Conservation (phyloP, 2,329 filamentous ascomycete genomes). For the Paraphaeosphaeria sporulosa region DNA sequence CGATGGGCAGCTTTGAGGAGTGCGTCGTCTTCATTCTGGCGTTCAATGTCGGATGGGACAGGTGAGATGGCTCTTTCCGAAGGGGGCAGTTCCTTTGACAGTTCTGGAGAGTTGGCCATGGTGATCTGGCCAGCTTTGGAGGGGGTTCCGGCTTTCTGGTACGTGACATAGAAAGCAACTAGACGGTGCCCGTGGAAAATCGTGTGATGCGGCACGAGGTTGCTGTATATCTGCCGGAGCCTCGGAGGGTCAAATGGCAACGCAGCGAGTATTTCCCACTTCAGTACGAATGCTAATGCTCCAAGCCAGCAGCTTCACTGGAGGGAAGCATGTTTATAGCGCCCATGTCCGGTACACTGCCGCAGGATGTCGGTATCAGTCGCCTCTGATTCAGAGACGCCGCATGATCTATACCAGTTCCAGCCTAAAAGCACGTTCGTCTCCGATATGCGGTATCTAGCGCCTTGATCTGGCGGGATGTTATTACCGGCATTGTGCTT, state of each 20-base stretch:
- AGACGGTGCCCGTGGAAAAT: no score
- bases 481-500: background rate
- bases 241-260: no score
- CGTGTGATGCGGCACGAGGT: no score
- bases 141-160: no score
- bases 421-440: background rate
- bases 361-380: background rate
- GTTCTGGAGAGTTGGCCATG: background rate
- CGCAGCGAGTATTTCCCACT: no score
- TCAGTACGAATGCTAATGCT: background rate
- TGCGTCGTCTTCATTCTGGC: constrained; percentile 15
- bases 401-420: background rate
- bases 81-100: constrained; percentile 12
- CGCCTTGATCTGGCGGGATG: background rate
- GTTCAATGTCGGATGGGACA: constrained; percentile 18
- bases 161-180: no score
- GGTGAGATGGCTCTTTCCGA: constrained; percentile 16
- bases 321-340: background rate
- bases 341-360: background rate
- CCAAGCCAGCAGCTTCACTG: background rate
- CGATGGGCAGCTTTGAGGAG: constrained; percentile 29
- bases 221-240: no score
- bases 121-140: background rate
- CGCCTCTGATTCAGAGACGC: background rate
- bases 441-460: background rate